phyloP scores from a whole-genome alignment of 2,329 filamentous ascomycete species.

The Dendrostoma leiphaemia region DNA sequence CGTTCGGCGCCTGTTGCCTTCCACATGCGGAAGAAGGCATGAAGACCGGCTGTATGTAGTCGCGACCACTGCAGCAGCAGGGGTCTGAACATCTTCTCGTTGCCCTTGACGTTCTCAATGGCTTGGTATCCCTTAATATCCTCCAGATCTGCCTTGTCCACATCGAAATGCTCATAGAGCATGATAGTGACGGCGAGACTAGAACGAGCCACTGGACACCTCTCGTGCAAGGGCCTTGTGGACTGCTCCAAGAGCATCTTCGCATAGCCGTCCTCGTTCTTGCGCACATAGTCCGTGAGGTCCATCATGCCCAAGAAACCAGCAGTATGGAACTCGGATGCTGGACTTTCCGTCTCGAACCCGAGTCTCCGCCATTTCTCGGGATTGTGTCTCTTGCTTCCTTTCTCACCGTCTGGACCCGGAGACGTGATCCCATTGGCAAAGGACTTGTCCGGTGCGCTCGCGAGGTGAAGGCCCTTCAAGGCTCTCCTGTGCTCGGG shows the following conservation, averaged over 20 bases:
- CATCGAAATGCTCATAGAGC: slow-evolving; percentile 92
- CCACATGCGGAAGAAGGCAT: slow-evolving; percentile 90
- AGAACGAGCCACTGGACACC: slow-evolving; percentile 84
- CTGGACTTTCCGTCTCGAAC: slow-evolving; percentile 87
- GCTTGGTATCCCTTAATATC: slow-evolving; percentile 74
- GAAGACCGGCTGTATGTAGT: slow-evolving; percentile 79
- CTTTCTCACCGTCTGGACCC: slow-evolving; percentile 43
- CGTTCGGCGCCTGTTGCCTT: slow-evolving; percentile 80
- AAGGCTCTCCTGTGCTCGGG: slow-evolving; percentile 85
- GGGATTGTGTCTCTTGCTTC: slow-evolving; percentile 72
- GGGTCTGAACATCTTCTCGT: slow-evolving; percentile 84
- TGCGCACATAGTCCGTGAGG: slow-evolving; percentile 86
- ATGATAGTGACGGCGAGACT: slow-evolving; percentile 85
- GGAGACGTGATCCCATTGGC: slow-evolving; percentile 38
- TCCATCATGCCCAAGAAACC: slow-evolving; percentile 98
- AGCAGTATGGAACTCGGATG: slow-evolving; percentile 77
- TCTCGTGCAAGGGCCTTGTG: slow-evolving; percentile 64
- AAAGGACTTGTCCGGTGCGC: slow-evolving; percentile 61
- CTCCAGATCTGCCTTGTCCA: slow-evolving; percentile 78
- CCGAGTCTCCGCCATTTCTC: slow-evolving; percentile 92
- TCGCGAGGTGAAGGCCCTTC: slow-evolving; percentile 81
- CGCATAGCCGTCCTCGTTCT: slow-evolving; percentile 88
- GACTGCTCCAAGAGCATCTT: slow-evolving; percentile 90
- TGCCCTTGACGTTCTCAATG: slow-evolving; percentile 71
- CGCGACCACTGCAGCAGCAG: slow-evolving; percentile 90